Conservation (phyloP, 352 stramenopile species). For the Phytophthora constricta region DNA sequence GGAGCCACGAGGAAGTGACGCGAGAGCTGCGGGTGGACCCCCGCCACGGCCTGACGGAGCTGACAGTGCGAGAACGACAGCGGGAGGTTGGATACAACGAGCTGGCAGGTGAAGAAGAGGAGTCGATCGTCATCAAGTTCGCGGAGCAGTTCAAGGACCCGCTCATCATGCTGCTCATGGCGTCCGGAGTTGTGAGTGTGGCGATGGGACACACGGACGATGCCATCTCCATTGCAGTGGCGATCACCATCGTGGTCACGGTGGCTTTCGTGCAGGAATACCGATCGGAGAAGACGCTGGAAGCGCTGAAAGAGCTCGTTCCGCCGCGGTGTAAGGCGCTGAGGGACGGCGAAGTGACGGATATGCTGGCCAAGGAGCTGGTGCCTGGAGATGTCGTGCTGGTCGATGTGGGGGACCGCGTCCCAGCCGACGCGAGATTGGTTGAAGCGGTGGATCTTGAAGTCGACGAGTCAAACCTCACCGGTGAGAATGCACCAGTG, state of each 20-base stretch:
- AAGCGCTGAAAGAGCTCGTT: slow-evolving; percentile 83
- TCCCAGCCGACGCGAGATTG: slow-evolving; percentile 92
- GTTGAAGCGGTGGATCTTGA: slow-evolving; percentile 89
- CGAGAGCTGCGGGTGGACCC: slow-evolving; percentile 72
- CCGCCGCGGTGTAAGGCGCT: slow-evolving; percentile 75
- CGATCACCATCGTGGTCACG: slow-evolving; percentile 96
- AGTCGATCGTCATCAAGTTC: slow-evolving; percentile 93
- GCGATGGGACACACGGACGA: slow-evolving; percentile 95
- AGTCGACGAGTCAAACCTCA: slow-evolving; percentile 96
- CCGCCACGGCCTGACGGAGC: slow-evolving; percentile 61
- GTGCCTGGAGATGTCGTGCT: slow-evolving; percentile 88
- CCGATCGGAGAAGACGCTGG: slow-evolving; percentile 87
- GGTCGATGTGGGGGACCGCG: slow-evolving; percentile 93
- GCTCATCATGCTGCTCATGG: slow-evolving; percentile 96
- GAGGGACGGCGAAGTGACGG: slow-evolving; percentile 54
- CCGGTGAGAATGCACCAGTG: slow-evolving; percentile 92
- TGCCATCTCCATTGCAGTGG: slow-evolving; percentile 95
- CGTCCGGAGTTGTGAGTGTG: slow-evolving; percentile 91
- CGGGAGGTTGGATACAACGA: slow-evolving; percentile 78
- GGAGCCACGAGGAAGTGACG: slow-evolving; percentile 62
- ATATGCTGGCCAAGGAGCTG: slow-evolving; percentile 80
- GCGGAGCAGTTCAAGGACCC: slow-evolving; percentile 96
- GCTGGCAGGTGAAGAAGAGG: slow-evolving; percentile 73
- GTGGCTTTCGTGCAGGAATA: slow-evolving; percentile 95
- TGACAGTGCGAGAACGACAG: slow-evolving; percentile 66